Conservation (phyloP, 305 asterid genomes). For the Solanum hybrid region DNA sequence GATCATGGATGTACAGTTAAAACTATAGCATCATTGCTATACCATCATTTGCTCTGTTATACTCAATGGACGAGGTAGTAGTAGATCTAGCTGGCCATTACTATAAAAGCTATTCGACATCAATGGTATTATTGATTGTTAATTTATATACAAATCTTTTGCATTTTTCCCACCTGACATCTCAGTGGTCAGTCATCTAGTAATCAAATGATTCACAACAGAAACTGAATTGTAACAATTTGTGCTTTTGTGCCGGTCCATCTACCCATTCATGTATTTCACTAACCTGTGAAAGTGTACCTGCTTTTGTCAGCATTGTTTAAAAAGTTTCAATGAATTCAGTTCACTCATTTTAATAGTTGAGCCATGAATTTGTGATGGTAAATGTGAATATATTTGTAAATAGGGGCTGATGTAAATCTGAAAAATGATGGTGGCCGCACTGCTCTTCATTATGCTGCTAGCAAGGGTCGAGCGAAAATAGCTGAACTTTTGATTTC, state of each 20-base stretch:
- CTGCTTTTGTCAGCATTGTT: constrained; percentile 4
- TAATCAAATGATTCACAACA: background rate
- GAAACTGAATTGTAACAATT: background rate
- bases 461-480: constrained; percentile 75
- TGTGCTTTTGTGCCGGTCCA: background rate
- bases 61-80: too few relatives aligned
- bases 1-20: background rate
- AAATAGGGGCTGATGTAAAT: constrained; percentile 78
- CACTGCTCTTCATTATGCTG: constrained; percentile 93
- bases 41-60: too few relatives aligned
- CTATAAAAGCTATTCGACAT: too few relatives aligned
- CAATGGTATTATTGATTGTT: background rate
- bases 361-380: background rate
- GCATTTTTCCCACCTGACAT: background rate
- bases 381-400: background rate
- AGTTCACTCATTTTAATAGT: background rate
- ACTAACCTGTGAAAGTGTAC: background rate
- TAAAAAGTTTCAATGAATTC: background rate
- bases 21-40: background rate
- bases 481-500: constrained; percentile 70
- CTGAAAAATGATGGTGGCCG: constrained; percentile 72
- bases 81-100: too few relatives aligned
- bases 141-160: background rate
- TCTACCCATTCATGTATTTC: background rate
- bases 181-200: background rate